phyloP scores from a whole-genome alignment of 441 rosid genomes.

The Populus hybrid region DNA sequence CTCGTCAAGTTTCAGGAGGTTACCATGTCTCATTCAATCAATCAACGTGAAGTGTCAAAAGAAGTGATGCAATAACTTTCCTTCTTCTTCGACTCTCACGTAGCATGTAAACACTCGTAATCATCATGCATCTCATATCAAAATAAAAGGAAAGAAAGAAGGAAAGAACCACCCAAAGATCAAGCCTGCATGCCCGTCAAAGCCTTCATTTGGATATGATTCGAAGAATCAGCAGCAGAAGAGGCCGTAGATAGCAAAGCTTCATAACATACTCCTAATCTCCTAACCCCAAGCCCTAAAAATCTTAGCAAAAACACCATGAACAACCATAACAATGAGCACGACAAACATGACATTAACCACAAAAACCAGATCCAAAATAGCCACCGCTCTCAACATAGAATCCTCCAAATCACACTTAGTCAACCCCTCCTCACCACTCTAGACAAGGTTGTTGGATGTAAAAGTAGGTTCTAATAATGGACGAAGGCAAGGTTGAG shows the following conservation, averaged over 20 bases:
- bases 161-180: slow-evolving; percentile 17
- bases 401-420: slow-evolving; percentile 81
- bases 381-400: slow-evolving; percentile 70
- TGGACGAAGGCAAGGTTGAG: no score
- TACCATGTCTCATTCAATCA: slow-evolving; percentile 6
- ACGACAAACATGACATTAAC: slow-evolving; percentile 71
- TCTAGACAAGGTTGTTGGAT: slow-evolving; percentile 30
- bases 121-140: not conserved
- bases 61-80: slow-evolving; percentile 6
- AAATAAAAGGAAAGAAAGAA: not conserved
- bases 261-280: slow-evolving; percentile 78
- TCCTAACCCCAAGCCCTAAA: slow-evolving; percentile 49
- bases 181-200: slow-evolving; percentile 88
- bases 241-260: slow-evolving; percentile 52
- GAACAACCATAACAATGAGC: slow-evolving; percentile 44
- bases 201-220: slow-evolving; percentile 93
- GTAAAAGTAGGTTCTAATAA: no score
- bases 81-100: slow-evolving; percentile 2
- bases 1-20: not conserved
- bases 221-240: slow-evolving; percentile 27
- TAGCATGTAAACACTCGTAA: not conserved
- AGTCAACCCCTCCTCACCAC: slow-evolving; percentile 83
- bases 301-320: slow-evolving; percentile 51
- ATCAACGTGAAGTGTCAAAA: slow-evolving; percentile 3
- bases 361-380: slow-evolving; percentile 76